These are phyloP conservation scores for Penicillium pulvis DNA, from an alignment of 495 filamentous ascomycete species.

Conservation along the genomic window DNA sequence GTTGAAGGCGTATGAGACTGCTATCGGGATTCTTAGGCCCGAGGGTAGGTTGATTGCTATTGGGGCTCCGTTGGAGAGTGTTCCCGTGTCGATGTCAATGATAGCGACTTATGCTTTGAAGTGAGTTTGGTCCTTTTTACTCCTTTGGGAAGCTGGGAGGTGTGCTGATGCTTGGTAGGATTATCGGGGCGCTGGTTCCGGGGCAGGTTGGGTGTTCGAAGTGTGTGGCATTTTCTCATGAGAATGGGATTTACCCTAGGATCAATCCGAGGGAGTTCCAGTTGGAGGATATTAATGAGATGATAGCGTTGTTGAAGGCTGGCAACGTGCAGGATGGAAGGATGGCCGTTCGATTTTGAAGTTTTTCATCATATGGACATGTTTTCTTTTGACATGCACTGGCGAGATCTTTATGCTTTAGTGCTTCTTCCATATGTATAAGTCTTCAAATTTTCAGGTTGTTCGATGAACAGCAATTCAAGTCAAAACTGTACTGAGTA, in stretches of 20 bases:
- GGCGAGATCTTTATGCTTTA: no score
- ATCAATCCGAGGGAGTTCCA: conserved; percentile 20
- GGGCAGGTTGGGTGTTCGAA: conserved; percentile 4
- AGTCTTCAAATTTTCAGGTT: no score
- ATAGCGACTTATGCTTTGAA: conserved; percentile 4
- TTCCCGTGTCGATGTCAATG: background rate
- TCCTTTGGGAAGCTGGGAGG: background rate
- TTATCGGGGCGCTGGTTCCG: conserved; percentile 19
- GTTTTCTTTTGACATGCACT: no score
- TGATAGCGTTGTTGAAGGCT: conserved; percentile 23
- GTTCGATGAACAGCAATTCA: no score
- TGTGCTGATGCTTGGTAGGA: conserved; percentile 11
- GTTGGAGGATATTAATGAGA: conserved; percentile 28
- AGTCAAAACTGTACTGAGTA: no score
- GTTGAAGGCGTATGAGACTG: conserved; percentile 20
- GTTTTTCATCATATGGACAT: background rate
- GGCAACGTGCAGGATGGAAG: conserved; percentile 15
- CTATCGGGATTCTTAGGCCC: conserved; percentile 9
- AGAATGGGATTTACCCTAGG: conserved; percentile 18
- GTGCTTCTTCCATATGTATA: no score
- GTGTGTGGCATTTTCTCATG: conserved; percentile 22
- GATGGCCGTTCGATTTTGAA: conserved; percentile 15
- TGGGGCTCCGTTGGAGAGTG: conserved; percentile 13
- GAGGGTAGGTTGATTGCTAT: conserved; percentile 19
- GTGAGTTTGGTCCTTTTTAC: conserved; percentile 1